A percentile compares a stretch with the other conserved stretches of the same genome.
Conservation (phyloP, 2,329 filamentous ascomycete species). For the Hirsutella thompsonii region DNA sequence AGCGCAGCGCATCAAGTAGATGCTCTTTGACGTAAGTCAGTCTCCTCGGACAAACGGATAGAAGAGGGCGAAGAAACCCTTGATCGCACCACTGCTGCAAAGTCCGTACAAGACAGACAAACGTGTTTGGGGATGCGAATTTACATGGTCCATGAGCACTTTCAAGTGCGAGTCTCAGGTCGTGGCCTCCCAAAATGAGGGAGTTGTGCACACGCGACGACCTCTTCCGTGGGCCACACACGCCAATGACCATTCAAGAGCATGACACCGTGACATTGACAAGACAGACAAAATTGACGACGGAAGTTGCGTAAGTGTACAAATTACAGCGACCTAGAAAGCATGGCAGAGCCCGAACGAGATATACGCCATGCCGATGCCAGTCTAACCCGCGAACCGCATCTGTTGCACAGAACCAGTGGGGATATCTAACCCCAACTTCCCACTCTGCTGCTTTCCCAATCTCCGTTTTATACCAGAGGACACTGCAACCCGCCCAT, state of each 20-base stretch:
- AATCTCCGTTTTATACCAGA: slow-evolving; percentile 29
- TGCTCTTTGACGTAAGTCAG: no score
- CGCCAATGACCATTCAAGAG: background rate
- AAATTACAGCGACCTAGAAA: slow-evolving; percentile 49
- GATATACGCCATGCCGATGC: slow-evolving; percentile 34
- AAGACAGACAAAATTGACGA: slow-evolving; percentile 10
- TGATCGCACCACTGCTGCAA: no score
- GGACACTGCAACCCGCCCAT: slow-evolving; percentile 23
- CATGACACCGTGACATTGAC: background rate
- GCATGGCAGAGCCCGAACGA: slow-evolving; percentile 30
- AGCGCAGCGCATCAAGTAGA: no score
- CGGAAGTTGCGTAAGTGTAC: slow-evolving; percentile 46
- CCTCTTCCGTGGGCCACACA: no score
- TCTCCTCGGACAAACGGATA: no score
- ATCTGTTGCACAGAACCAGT: slow-evolving; percentile 25
- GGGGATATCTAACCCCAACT: slow-evolving; percentile 25
- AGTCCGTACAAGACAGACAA: no score
- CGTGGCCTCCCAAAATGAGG: no score
- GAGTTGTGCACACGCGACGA: no score
- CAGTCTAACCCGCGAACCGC: slow-evolving; percentile 34
- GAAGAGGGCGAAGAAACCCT: no score
- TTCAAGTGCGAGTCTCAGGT: no score
- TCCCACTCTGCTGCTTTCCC: slow-evolving; percentile 34
- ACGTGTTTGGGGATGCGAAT: no score
- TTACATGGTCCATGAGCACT: no score